Evolutionary conservation across 2,329 filamentous ascomycete species (phyloP).

Genomic region (Cladosporium phlei): DNA sequence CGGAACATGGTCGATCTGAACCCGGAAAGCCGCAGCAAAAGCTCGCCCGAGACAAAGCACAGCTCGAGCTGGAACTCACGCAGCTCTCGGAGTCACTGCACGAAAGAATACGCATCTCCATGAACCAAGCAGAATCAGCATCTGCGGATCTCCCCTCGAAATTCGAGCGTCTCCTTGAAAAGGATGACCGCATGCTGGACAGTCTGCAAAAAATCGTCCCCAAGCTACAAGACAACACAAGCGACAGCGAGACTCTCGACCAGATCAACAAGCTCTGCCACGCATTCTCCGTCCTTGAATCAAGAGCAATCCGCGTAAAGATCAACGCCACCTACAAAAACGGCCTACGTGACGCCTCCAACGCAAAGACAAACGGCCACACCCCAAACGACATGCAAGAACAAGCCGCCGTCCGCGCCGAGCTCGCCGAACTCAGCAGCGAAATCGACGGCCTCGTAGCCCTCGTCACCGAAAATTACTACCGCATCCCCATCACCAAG

Average conservation of each 20-base stretch:
- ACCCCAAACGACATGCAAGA: conserved; percentile 47
- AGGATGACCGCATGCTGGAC: conserved; percentile 60
- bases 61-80: conserved; percentile 36
- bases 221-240: conserved; percentile 52
- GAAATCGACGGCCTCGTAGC: conserved; percentile 66
- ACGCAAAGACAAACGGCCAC: conserved; percentile 28
- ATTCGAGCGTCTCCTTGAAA: conserved; percentile 44
- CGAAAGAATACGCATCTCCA: conserved; percentile 34
- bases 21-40: conserved; percentile 18
- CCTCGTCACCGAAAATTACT: conserved; percentile 66
- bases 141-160: conserved; percentile 46
- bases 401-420: conserved; percentile 49
- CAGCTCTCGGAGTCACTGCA: conserved; percentile 27
- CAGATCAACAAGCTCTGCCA: conserved; percentile 53
- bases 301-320: conserved; percentile 38
- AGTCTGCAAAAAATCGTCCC: conserved; percentile 63
- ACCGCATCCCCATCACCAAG: conserved; percentile 56
- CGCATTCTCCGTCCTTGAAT: conserved; percentile 37
- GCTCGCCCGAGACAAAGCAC: conserved; percentile 37
- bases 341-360: conserved; percentile 5
- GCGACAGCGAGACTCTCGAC: conserved; percentile 45
- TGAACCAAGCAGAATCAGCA: conserved; percentile 48
- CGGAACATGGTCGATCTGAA: conserved; percentile 8
- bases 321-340: conserved; percentile 49
- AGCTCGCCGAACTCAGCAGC: conserved; percentile 64